Conservation (phyloP, 2,329 filamentous ascomycete genomes). For the Apiospora hydei region DNA sequence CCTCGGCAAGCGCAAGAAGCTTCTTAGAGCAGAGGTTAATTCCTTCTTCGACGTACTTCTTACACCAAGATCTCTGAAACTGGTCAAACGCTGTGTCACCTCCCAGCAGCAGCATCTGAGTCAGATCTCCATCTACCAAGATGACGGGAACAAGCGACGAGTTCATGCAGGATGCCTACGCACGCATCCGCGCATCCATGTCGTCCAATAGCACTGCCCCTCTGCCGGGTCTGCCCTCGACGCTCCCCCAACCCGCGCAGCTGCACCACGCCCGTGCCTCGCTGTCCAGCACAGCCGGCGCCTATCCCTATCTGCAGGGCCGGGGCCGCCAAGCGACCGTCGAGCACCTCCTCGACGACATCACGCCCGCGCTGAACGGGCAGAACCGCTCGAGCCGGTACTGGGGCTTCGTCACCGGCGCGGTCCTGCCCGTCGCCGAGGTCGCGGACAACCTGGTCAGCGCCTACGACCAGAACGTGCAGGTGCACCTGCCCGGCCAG, state of each 20-base stretch:
- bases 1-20: not conserved
- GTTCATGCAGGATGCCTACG: constrained; percentile 20
- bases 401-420: constrained; percentile 90
- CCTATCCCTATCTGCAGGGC: constrained; percentile 41
- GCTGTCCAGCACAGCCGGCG: constrained; percentile 43
- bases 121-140: not conserved
- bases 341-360: constrained; percentile 52
- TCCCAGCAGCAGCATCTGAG: not conserved
- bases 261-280: constrained; percentile 49
- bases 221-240: constrained; percentile 40
- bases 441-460: constrained; percentile 87
- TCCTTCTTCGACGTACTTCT: not conserved
- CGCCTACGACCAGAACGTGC: constrained; percentile 81
- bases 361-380: constrained; percentile 69
- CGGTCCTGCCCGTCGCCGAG: constrained; percentile 78
- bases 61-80: not conserved
- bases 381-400: constrained; percentile 73
- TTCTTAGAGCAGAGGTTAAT: not conserved
- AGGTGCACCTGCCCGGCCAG: constrained; percentile 81
- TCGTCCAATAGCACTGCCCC: constrained; percentile 25
- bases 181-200: not conserved
- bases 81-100: not conserved
- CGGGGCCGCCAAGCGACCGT: constrained; percentile 44
- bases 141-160: not conserved
- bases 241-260: constrained; percentile 47